A percentile compares a stretch with the other conserved stretches of the same genome.
Conservation (phyloP, 768 basidiomycete species). For the Trametes meyenii region DNA sequence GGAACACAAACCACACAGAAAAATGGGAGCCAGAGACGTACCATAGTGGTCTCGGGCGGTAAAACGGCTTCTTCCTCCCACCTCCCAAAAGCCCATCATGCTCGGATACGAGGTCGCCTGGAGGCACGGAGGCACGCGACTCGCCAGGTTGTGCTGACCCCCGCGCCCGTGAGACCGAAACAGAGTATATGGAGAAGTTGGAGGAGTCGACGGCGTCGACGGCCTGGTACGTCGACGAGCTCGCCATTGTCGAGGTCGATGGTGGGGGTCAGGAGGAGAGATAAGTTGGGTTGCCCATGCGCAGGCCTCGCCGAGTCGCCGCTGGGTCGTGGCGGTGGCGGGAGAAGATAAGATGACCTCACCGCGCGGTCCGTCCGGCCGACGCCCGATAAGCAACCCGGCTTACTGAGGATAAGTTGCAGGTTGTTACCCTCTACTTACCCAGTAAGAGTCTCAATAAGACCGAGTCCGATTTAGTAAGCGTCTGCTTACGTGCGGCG, state of each 20-base stretch:
- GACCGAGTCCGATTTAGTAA: background rate
- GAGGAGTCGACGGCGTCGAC: conserved; percentile 31
- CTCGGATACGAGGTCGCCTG: conserved; percentile 29
- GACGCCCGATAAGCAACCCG: background rate
- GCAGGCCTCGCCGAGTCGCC: conserved; percentile 1
- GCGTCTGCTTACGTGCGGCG: background rate
- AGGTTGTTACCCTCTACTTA: background rate
- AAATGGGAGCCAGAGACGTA: conserved; percentile 22
- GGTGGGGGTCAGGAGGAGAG: conserved; percentile 13
- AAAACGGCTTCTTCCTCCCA: conserved; percentile 45
- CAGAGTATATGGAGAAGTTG: conserved; percentile 29
- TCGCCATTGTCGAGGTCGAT: conserved; percentile 18
- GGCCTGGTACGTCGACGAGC: conserved; percentile 25
- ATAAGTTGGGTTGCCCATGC: background rate
- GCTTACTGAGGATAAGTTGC: background rate
- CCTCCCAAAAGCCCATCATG: conserved; percentile 36
- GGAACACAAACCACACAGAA: background rate
- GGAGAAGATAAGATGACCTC: conserved; percentile 22
- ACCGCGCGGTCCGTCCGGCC: conserved; percentile 9
- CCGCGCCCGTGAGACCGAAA: conserved; percentile 26
- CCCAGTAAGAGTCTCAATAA: background rate
- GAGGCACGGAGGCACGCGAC: background rate
- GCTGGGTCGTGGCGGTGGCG: conserved; percentile 7
- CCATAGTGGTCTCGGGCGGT: conserved; percentile 53
- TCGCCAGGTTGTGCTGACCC: background rate